Conservation (phyloP, 192 early-diverging fungal species). For the Backusella macrospora region DNA sequence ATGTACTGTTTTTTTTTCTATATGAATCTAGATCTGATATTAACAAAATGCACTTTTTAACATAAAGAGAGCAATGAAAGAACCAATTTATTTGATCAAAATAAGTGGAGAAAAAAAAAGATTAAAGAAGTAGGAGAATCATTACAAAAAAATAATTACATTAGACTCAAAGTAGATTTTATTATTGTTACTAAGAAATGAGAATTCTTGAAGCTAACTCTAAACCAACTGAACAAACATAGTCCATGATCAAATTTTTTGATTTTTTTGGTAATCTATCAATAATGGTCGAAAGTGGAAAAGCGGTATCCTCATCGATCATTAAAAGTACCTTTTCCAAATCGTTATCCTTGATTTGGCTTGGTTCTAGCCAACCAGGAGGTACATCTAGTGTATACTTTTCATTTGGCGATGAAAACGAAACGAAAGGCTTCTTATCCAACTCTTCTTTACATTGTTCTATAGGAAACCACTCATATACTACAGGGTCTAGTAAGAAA, state of each 20-base stretch:
- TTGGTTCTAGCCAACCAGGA: conserved; percentile 20
- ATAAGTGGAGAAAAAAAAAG: no score
- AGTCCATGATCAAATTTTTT: neutral
- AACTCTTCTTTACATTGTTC: conserved; percentile 54
- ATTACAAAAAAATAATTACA: no score
- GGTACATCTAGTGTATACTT: neutral
- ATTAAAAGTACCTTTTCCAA: conserved; percentile 1
- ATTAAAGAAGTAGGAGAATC: no score
- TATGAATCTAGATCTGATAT: no score
- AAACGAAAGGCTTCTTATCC: conserved; percentile 54
- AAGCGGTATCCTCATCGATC: neutral
- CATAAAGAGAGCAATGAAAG: no score
- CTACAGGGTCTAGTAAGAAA: conserved; percentile 75
- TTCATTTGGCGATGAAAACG: conserved; percentile 37
- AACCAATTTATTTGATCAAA: no score
- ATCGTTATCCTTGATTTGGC: neutral
- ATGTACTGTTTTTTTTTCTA: no score
- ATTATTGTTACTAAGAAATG: neutral
- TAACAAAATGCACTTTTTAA: no score
- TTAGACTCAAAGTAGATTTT: no score
- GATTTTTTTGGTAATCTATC: neutral
- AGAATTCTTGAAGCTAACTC: conserved; percentile 6
- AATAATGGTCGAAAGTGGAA: neutral
- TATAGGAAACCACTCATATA: conserved; percentile 55
- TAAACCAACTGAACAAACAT: conserved; percentile 15